A percentile compares a stretch with the other conserved stretches of the same genome.
phyloP scores from a whole-genome alignment of 768 basidiomycete genomes.

The Tephrocybe rancida region DNA sequence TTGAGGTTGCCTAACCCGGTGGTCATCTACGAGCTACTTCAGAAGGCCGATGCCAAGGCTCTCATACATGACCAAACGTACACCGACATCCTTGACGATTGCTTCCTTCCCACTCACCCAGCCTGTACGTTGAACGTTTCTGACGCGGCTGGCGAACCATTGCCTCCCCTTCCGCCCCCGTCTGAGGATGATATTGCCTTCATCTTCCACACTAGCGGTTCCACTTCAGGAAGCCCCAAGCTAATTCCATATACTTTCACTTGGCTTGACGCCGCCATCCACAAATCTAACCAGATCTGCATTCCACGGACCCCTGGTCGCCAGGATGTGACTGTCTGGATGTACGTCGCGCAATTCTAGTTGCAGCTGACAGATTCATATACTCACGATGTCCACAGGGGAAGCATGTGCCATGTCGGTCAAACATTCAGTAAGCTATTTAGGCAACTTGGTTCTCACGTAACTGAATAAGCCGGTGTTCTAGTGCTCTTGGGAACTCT shows the following conservation, averaged over 20 bases:
- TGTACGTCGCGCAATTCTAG: constrained; percentile 43
- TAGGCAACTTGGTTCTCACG: constrained; percentile 17
- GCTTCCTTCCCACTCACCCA: constrained; percentile 44
- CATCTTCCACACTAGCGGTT: constrained; percentile 70
- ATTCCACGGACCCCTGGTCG: constrained; percentile 39
- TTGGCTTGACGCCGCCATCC: constrained; percentile 52
- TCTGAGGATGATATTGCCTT: constrained; percentile 38
- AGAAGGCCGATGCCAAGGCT: constrained; percentile 54
- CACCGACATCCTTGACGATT: constrained; percentile 30
- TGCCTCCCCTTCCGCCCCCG: constrained; percentile 40
- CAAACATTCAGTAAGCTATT: constrained; percentile 69
- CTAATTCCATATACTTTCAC: constrained; percentile 58
- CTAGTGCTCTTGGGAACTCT: constrained; percentile 72
- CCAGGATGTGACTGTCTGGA: constrained; percentile 58
- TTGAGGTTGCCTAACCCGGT: constrained; percentile 59
- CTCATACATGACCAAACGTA: constrained; percentile 58
- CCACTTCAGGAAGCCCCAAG: constrained; percentile 67
- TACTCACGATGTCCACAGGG: constrained; percentile 44
- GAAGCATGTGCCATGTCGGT: constrained; percentile 83
- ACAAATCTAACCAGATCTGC: constrained; percentile 48
- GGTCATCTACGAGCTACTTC: constrained; percentile 63
- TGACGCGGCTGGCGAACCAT: constrained; percentile 26
- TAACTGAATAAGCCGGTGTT: constrained; percentile 22
- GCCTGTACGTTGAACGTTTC: constrained; percentile 30
- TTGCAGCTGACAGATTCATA: neutral